Percentiles rank a stretch among this genome's conserved stretches.
These are phyloP conservation scores for Saccharomyces hybrid DNA, from an alignment of 1,139 yeast genomes.

Conservation along the genomic window DNA sequence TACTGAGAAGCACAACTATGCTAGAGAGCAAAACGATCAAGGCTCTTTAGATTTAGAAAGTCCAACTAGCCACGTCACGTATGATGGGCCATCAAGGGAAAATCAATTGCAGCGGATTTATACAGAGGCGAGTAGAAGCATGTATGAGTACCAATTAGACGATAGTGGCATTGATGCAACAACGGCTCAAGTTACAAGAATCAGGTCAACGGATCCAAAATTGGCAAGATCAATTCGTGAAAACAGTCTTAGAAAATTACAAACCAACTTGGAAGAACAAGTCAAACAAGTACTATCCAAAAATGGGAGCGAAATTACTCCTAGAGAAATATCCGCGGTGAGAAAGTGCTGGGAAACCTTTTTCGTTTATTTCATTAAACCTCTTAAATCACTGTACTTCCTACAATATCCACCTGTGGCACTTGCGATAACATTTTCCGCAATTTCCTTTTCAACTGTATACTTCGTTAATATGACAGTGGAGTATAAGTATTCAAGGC, in stretches of 20 bases:
- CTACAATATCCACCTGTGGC: constrained; percentile 67
- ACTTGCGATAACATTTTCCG: constrained; percentile 56
- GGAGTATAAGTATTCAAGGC: constrained; percentile 51
- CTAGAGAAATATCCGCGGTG: constrained; percentile 9
- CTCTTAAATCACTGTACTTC: constrained; percentile 43
- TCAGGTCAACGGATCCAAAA: constrained; percentile 25
- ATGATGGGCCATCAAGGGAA: constrained; percentile 2
- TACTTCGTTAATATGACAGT: constrained; percentile 73
- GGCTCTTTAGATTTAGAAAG: not conserved
- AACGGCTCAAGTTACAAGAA: constrained; percentile 29
- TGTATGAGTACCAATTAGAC: constrained; percentile 9
- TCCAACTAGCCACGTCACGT: not conserved
- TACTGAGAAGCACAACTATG: not conserved
- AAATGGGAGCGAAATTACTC: constrained; percentile 14
- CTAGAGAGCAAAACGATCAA: not conserved
- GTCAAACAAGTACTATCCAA: constrained; percentile 23
- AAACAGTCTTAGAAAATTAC: constrained; percentile 14
- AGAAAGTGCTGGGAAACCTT: constrained; percentile 20
- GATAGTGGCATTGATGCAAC: constrained; percentile 3
- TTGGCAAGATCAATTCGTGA: constrained; percentile 21
- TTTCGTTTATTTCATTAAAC: constrained; percentile 44
- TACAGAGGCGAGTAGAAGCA: constrained; percentile 6
- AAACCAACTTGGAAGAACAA: constrained; percentile 24
- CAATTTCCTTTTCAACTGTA: constrained; percentile 59
- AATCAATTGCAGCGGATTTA: constrained; percentile 9